Base-by-base conservation (phyloP, 257 asterid species). In the Plantago major region DNA sequence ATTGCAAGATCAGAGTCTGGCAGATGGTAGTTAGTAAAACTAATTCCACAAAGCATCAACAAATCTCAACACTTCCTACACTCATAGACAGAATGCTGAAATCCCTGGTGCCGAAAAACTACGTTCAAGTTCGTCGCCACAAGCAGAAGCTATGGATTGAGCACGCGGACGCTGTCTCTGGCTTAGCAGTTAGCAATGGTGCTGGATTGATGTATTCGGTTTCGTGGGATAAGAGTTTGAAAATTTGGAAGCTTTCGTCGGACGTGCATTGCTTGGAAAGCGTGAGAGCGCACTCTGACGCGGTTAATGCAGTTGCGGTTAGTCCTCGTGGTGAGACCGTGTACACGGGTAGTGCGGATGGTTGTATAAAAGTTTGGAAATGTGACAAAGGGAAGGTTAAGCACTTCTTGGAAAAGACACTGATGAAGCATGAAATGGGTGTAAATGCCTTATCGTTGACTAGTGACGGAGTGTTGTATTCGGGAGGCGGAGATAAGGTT, bases 211-310 rank as follows among this genome's bases (percentile, higher is more conserved):
- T 84, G 67, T 84, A 81, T 49, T 79, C 88, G 0, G 65, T 64
- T 53, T 84, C 88, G 11, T 84, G 92, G 92, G 92, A 84, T 19
- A 81, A 54, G 73, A 60, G 82, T 62, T 73, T 84, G 58, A 81
- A 79, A 58, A 52, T 66, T 13, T 84, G 92, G 92, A 73, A 67
- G 33, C 19, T 57, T n/a, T 69, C 85, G 7, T 70, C 77, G 9
- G 77, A 68, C 6, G 42, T 76, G 13, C 66, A 50, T 0, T 84
- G 92, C 37, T 0, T 75, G 55, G 80, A 71, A 19, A 76, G 88
- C 10, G 63, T 81, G 7, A 42, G 15, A 10, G 92, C 84, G 2
- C 92, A 84, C 46, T 48, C 78, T 4, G 92, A 84, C 13, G 88
- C 92, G 5, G 77, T 84, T 0, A 84, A 84, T 9, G 79, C 86